Evolutionary conservation across 1,139 yeast species (phyloP).

Genomic region (Scheffersomyces illinoinensis): DNA sequence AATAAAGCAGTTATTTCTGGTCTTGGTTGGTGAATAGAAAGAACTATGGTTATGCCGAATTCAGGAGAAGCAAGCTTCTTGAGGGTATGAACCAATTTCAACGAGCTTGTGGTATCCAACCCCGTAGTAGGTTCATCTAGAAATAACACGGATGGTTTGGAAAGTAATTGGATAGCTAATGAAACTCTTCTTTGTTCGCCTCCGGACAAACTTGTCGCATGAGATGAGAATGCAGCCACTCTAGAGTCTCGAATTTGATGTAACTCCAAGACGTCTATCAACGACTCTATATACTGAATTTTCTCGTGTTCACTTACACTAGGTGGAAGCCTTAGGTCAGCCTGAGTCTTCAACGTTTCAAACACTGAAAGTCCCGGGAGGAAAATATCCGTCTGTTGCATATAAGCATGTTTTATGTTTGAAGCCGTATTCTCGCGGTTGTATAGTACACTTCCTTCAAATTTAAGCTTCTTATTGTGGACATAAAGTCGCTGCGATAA

Average conservation of each 20-base stretch:
- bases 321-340: slow-evolving; percentile 62
- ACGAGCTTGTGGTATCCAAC: slow-evolving; percentile 76
- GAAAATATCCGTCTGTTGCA: slow-evolving; percentile 75
- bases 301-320: slow-evolving; percentile 42
- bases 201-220: slow-evolving; percentile 63
- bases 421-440: slow-evolving; percentile 9
- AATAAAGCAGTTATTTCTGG: slow-evolving; percentile 68
- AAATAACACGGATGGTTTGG: slow-evolving; percentile 75
- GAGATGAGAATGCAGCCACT: slow-evolving; percentile 49
- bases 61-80: slow-evolving; percentile 50
- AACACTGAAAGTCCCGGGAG: slow-evolving; percentile 70
- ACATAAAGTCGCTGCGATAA: slow-evolving; percentile 60
- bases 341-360: slow-evolving; percentile 70
- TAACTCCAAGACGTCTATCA: slow-evolving; percentile 61
- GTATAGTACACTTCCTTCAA: slow-evolving; percentile 31
- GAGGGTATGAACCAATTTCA: slow-evolving; percentile 61
- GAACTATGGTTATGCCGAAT: slow-evolving; percentile 66
- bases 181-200: slow-evolving; percentile 83
- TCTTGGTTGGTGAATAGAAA: slow-evolving; percentile 85
- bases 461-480: slow-evolving; percentile 29
- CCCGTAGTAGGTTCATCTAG: slow-evolving; percentile 93
- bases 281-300: slow-evolving; percentile 52
- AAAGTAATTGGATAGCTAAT: slow-evolving; percentile 73
- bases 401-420: slow-evolving; percentile 59
- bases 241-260: slow-evolving; percentile 58